Evolutionary conservation across 208 protist genomes (phyloP).

Genomic region (Leishmania tarentolae): DNA sequence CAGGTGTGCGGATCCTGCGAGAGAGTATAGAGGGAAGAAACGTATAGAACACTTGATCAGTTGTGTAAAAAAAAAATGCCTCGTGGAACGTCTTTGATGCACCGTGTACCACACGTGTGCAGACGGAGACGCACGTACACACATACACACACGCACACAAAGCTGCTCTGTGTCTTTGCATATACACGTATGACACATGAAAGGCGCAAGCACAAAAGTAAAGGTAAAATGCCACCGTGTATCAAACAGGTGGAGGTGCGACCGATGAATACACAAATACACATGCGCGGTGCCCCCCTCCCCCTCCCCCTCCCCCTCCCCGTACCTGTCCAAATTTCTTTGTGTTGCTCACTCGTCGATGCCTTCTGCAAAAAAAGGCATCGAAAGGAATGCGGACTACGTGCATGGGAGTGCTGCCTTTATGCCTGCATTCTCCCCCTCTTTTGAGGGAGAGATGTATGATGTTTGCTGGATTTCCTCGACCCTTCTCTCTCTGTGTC

Average conservation of each 20-base stretch:
- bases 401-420: neutral
- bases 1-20: neutral
- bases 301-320: neutral
- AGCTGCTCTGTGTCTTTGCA: neutral
- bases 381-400: neutral
- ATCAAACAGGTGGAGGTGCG: neutral
- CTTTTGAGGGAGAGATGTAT: neutral
- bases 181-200: neutral
- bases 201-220: neutral
- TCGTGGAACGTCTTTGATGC: no score
- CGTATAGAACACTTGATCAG: neutral
- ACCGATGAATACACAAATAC: neutral
- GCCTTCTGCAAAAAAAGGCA: neutral
- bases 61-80: neutral
- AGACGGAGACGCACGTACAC: no score
- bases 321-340: neutral
- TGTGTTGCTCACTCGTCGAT: constrained; percentile 13
- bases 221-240: neutral
- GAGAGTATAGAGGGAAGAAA: neutral
- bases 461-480: neutral
- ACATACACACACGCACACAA: neutral
- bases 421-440: neutral
- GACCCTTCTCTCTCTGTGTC: neutral
- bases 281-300: neutral
- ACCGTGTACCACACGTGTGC: neutral